A percentile compares a stretch with the other conserved stretches of the same genome.
Evolutionary conservation across 495 filamentous ascomycete species (phyloP).

Genomic region (Echria macrotheca): DNA sequence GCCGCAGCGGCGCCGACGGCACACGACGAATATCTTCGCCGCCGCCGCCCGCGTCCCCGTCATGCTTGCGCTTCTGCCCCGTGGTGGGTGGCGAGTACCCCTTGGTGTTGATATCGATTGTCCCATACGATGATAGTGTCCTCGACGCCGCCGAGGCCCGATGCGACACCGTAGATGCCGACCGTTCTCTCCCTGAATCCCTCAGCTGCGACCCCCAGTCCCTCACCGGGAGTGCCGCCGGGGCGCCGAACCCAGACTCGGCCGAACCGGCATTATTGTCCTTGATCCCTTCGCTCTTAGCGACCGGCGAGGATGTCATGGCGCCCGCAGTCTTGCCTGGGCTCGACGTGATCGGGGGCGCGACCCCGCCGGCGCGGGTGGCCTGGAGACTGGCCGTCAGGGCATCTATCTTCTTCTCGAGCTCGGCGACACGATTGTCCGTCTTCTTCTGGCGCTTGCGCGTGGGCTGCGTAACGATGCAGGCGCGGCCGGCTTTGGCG

Average conservation of each 20-base stretch:
- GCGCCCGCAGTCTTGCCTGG: background rate
- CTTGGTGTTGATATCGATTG: conserved; percentile 18
- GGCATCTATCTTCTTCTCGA: conserved; percentile 92
- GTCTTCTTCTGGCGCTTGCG: conserved; percentile 91
- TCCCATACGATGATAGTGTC: conserved; percentile 7
- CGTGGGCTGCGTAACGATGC: conserved; percentile 75
- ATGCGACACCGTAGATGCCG: background rate
- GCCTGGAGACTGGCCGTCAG: conserved; percentile 72
- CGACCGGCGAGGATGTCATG: background rate
- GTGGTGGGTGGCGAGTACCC: conserved; percentile 28
- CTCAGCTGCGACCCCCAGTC: conserved; percentile 6
- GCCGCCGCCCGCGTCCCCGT: conserved; percentile 30
- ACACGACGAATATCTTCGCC: conserved; percentile 20
- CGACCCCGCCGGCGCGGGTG: conserved; percentile 31
- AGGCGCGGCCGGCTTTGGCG: conserved; percentile 72
- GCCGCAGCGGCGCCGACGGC: conserved; percentile 5
- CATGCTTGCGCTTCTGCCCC: conserved; percentile 45
- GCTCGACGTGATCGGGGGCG: background rate
- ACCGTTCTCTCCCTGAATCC: conserved; percentile 1
- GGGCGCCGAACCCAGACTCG: background rate
- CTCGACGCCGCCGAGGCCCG: background rate
- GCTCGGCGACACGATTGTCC: conserved; percentile 82
- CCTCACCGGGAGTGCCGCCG: conserved; percentile 1
- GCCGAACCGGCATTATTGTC: background rate
- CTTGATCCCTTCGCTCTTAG: background rate